Conservation (phyloP, 176 grass and related monocot species). For the Elymus sibiricus region DNA sequence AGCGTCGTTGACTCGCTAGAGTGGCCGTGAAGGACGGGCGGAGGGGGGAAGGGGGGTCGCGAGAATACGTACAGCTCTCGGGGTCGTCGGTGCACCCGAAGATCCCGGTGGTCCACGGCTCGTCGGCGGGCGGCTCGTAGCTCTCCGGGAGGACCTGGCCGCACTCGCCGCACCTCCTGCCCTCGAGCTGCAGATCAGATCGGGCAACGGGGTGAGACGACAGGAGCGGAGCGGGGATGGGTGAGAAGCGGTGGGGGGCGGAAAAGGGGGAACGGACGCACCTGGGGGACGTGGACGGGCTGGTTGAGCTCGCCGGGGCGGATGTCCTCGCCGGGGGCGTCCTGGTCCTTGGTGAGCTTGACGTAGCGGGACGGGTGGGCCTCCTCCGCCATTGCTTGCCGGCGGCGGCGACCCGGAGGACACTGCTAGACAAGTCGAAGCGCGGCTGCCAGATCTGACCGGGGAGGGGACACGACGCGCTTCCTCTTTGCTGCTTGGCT, state of each 20-base stretch:
- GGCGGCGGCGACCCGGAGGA: not conserved
- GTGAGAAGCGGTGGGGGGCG: not conserved
- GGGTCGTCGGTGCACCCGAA: conserved; percentile 75
- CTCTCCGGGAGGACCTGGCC: conserved; percentile 75
- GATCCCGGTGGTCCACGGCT: conserved; percentile 83
- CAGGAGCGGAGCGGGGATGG: not conserved
- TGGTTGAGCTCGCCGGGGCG: conserved; percentile 91
- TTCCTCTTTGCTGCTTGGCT: not conserved
- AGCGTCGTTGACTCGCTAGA: not conserved
- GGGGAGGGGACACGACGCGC: not conserved
- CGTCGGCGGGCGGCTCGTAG: conserved; percentile 71
- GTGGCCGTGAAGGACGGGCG: not conserved
- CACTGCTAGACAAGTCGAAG: not conserved
- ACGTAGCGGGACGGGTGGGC: conserved; percentile 71
- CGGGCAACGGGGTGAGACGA: not conserved
- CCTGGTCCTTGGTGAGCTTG: conserved; percentile 91
- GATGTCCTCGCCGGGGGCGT: conserved; percentile 75
- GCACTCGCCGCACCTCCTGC: conserved; percentile 62
- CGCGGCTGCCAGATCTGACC: not conserved
- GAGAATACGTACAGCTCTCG: conserved; percentile 57
- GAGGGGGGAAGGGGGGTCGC: not conserved
- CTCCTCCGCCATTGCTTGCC: conserved; percentile 57
- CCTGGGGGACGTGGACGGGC: conserved; percentile 83
- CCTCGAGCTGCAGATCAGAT: conserved; percentile 53
- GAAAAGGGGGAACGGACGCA: not conserved